Evolutionary conservation across 139 green algal genomes (phyloP).

Genomic region (Pedinophyceae sp.): DNA sequence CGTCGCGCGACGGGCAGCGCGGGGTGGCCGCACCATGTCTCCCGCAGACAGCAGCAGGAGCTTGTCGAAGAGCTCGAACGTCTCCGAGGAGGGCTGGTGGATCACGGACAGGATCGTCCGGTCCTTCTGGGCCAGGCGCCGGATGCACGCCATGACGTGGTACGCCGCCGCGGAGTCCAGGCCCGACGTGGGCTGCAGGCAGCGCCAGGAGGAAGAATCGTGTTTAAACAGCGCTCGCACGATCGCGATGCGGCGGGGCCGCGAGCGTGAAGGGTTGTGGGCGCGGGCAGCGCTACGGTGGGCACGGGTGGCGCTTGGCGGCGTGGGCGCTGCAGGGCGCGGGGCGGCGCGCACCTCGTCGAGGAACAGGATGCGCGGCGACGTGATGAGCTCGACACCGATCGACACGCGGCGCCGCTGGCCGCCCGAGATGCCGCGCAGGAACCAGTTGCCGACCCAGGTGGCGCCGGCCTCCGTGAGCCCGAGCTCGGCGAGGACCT

Average conservation of each 20-base stretch:
- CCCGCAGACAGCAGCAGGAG: conserved; percentile 28
- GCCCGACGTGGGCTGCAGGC: conserved; percentile 4
- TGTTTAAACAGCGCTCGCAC: too few relatives aligned
- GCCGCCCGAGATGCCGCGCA: conserved; percentile 7
- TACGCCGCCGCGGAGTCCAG: conserved; percentile 45
- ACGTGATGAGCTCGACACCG: conserved; percentile 9
- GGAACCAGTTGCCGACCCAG: conserved; percentile 15
- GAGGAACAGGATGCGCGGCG: conserved; percentile 6
- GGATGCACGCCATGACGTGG: conserved; percentile 26
- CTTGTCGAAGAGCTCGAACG: conserved; percentile 36
- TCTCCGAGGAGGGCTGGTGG: conserved; percentile 40
- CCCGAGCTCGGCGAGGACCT: conserved; percentile 22
- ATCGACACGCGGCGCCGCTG: conserved; percentile 6
- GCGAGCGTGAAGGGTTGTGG: too few relatives aligned
- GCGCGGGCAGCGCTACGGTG: too few relatives aligned
- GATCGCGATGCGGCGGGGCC: too few relatives aligned
- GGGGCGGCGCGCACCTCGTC: conserved; percentile 2
- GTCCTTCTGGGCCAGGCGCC: conserved; percentile 11
- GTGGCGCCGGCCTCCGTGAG: conserved; percentile 24
- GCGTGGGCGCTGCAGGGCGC: not conserved
- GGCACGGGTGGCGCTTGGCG: too few relatives aligned
- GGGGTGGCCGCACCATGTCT: too few relatives aligned
- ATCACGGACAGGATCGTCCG: conserved; percentile 40
- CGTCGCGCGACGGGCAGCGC: too few relatives aligned
- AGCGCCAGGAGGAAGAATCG: too few relatives aligned